Evolutionary conservation across 805 yeast genomes (phyloP), one percentile per base, ranked within the genome.

Genomic region (Zygoascus flipseniorum): DNA sequence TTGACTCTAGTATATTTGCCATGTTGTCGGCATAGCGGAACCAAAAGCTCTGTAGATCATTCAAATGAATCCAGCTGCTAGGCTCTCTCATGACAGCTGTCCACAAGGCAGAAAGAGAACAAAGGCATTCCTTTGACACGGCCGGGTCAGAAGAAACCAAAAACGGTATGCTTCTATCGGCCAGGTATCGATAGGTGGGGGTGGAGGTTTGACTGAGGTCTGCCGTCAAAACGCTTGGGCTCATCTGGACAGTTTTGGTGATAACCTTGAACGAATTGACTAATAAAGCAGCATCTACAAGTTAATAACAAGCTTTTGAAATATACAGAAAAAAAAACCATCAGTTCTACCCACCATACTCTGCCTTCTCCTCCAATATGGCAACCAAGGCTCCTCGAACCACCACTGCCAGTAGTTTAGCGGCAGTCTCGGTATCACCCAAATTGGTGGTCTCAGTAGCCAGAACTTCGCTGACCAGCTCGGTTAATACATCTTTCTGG

Each of bases 401-500:
- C 18, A 52, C 23, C 13, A 47, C 54, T 5, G 31, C n/a, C 4
- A 52, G 16, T 10, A 52, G 47, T 18, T 52, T 52, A n/a, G 32
- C 28, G 11, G 51, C 46, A 5, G 51, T 47, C n/a, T 18, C 42
- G 13, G 41, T 11, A 23, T 47, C 50, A 9, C 39, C 37, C n/a
- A 19, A 23, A 23, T 23, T 20, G 42, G 41, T 11, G n/a, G 18
- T n/a, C 5, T 31, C 39, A 8, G 43, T 16, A 18, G 32, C 18
- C 10, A 52, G 47, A 5, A 52, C 47, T 28, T 52, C 54, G 10
- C 48, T 28, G 8, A 52, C 35, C 10, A 52, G 31, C 43, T 48
- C 32, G 13, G 39, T 49, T 14, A 52, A 28, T 8, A 52, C 47
- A 13, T 32, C 8, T 37, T 47, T 47, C 43, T 52, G 54, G 23